Evolutionary conservation across 108 stramenopile species (phyloP).

Genomic region (Cyclotella kingstonii): DNA sequence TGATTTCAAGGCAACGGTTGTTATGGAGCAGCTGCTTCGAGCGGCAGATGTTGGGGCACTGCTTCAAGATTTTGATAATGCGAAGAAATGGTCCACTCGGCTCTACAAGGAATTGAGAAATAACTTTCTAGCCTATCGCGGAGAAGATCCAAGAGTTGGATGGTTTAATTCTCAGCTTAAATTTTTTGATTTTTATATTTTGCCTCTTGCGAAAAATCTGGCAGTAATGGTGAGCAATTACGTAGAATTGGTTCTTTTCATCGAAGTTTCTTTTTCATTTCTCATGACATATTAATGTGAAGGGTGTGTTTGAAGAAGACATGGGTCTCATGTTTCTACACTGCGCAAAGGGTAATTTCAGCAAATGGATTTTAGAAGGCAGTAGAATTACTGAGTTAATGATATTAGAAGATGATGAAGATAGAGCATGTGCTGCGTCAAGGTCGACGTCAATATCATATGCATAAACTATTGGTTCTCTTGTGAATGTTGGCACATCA

Average conservation of each 20-base stretch:
- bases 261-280: not conserved
- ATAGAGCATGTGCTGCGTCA: no score
- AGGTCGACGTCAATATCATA: no score
- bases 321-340: slow-evolving; percentile 6
- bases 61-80: slow-evolving; percentile 70
- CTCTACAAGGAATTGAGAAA: slow-evolving; percentile 68
- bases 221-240: not conserved
- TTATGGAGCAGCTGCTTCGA: slow-evolving; percentile 68
- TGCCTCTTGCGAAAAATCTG: slow-evolving; percentile 17
- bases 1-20: slow-evolving; percentile 64
- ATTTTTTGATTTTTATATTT: slow-evolving; percentile 77
- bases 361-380: slow-evolving; percentile 2
- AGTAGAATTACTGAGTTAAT: not conserved
- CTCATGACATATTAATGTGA: not conserved
- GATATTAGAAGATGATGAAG: not conserved
- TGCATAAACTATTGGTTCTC: no score
- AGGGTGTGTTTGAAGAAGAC: slow-evolving; percentile 1
- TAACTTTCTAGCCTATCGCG: slow-evolving; percentile 44
- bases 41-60: slow-evolving; percentile 76
- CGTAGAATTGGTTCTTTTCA: no score
- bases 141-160: slow-evolving; percentile 55
- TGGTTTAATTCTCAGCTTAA: slow-evolving; percentile 77
- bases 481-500: no score
- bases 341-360: slow-evolving; percentile 1
- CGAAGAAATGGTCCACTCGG: slow-evolving; percentile 60